Conservation (phyloP, 2,329 filamentous ascomycete species). For the Phaeoacremonium minimum region DNA sequence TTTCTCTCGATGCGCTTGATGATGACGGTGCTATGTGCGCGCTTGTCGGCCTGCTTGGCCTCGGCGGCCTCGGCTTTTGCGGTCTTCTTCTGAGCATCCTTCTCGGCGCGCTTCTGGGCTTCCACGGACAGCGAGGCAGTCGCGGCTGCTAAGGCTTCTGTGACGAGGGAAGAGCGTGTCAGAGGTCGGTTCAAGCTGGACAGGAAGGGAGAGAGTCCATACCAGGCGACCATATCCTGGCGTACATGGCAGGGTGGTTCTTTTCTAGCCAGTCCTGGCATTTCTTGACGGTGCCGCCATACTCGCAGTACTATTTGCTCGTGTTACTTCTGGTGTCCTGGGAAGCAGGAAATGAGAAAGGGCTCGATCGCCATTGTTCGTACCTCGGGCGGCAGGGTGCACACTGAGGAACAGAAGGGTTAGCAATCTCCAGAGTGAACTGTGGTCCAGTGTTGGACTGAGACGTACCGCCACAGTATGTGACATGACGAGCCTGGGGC, state of each 20-base stretch:
- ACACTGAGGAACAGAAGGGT: slow-evolving; percentile 38
- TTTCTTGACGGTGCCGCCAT: slow-evolving; percentile 92
- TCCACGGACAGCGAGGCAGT: slow-evolving; percentile 83
- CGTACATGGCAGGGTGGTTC: slow-evolving; percentile 69
- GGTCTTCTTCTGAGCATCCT: slow-evolving; percentile 95
- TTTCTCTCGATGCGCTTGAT: slow-evolving; percentile 98
- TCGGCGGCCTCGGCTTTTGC: slow-evolving; percentile 88
- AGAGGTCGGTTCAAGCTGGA: no score
- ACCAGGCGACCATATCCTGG: slow-evolving; percentile 83
- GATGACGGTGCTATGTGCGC: slow-evolving; percentile 75
- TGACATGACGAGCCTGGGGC: slow-evolving; percentile 46
- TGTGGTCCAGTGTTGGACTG: slow-evolving; percentile 2
- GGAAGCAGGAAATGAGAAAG: slow-evolving; percentile 1
- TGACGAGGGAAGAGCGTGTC: slow-evolving; percentile 3
- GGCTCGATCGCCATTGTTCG: slow-evolving; percentile 3
- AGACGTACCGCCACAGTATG: slow-evolving; percentile 55
- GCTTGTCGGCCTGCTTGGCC: slow-evolving; percentile 75
- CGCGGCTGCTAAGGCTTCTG: slow-evolving; percentile 78
- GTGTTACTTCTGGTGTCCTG: neutral
- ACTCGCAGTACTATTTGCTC: slow-evolving; percentile 85
- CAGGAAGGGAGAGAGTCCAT: slow-evolving; percentile 16
- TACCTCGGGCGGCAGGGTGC: slow-evolving; percentile 63
- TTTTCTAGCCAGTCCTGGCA: slow-evolving; percentile 93
- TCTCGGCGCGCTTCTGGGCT: slow-evolving; percentile 89
- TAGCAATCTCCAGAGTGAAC: slow-evolving; percentile 6